Evolutionary conservation across 2,329 filamentous ascomycete genomes (phyloP).

Genomic region (Talaromyces sp.): DNA sequence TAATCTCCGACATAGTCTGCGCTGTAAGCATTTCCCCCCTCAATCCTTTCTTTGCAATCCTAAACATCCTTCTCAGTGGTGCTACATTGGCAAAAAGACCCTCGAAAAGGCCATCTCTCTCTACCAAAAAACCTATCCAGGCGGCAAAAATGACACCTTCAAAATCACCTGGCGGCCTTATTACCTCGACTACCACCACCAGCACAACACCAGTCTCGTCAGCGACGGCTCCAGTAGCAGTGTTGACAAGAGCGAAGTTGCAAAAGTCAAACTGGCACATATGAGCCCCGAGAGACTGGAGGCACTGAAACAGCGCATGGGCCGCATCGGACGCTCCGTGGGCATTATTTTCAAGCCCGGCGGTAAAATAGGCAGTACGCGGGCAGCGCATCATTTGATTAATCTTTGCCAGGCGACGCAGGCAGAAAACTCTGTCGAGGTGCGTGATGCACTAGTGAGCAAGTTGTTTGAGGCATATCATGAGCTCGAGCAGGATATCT

Average conservation of each 20-base stretch:
- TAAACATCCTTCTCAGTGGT: constrained; percentile 24
- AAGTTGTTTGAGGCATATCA: constrained; percentile 20
- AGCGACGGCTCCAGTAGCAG: constrained; percentile 17
- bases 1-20: constrained; percentile 30
- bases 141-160: constrained; percentile 32
- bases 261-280: background rate
- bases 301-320: background rate
- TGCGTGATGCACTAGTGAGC: background rate
- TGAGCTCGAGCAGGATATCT: constrained; percentile 28
- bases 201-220: constrained; percentile 18
- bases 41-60: background rate
- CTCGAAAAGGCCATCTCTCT: constrained; percentile 36
- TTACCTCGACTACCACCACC: constrained; percentile 30
- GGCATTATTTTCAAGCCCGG: constrained; percentile 33
- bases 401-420: constrained; percentile 16
- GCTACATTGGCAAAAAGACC: constrained; percentile 38
- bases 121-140: constrained; percentile 38
- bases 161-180: constrained; percentile 34
- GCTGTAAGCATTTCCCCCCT: constrained; percentile 18
- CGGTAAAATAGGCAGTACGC: constrained; percentile 31
- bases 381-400: constrained; percentile 32
- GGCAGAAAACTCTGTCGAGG: constrained; percentile 17
- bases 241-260: constrained; percentile 1
- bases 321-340: constrained; percentile 25
- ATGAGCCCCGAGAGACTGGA: background rate